These are phyloP conservation scores for Malbranchea zuffiana DNA, from an alignment of 2,329 filamentous ascomycete species.

Conservation along the genomic window DNA sequence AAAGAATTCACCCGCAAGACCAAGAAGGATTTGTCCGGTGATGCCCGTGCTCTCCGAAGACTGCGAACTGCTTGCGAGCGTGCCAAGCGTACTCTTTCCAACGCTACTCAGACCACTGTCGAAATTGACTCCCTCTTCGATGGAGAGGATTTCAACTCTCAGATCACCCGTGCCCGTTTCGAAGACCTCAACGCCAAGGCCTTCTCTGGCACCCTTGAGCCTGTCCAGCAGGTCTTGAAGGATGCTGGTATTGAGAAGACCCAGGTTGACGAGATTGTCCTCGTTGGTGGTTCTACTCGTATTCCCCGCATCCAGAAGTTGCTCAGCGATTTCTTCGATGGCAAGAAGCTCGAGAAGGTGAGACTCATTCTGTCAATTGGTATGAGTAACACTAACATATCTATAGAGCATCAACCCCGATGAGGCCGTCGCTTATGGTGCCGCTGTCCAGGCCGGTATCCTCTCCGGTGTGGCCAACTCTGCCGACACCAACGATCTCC, in stretches of 20 bases:
- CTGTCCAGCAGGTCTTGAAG: slow-evolving; percentile 93
- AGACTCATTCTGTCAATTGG: slow-evolving; percentile 5
- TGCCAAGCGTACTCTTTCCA: slow-evolving; percentile 97
- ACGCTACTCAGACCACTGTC: slow-evolving; percentile 91
- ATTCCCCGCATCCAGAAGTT: slow-evolving; percentile 99
- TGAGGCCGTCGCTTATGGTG: slow-evolving; percentile 97
- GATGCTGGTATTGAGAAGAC: slow-evolving; percentile 80
- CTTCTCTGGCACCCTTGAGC: slow-evolving; percentile 86
- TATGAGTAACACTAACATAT: slow-evolving; percentile 11
- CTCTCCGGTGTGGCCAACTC: slow-evolving; percentile 96
- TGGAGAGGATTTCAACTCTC: slow-evolving; percentile 92
- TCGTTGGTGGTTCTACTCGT: slow-evolving; percentile 98
- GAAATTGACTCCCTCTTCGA: slow-evolving; percentile 99
- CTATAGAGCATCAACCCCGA: slow-evolving; percentile 86
- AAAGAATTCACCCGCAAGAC: slow-evolving; percentile 81
- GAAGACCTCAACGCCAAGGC: slow-evolving; percentile 96
- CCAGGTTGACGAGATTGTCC: slow-evolving; percentile 94
- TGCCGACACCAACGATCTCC: slow-evolving; percentile 84
- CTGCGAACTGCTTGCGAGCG: slow-evolving; percentile 97
- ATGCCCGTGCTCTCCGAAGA: slow-evolving; percentile 86
- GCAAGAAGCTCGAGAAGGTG: slow-evolving; percentile 98
- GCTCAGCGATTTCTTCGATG: slow-evolving; percentile 95
- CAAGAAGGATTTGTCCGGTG: slow-evolving; percentile 52
- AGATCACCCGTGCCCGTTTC: slow-evolving; percentile 97
- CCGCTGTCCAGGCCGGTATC: slow-evolving; percentile 96